Percentiles rank a stretch among this genome's conserved stretches.
Conservation (phyloP, 768 basidiomycete genomes). For the Hydnomerulius pinastri region DNA sequence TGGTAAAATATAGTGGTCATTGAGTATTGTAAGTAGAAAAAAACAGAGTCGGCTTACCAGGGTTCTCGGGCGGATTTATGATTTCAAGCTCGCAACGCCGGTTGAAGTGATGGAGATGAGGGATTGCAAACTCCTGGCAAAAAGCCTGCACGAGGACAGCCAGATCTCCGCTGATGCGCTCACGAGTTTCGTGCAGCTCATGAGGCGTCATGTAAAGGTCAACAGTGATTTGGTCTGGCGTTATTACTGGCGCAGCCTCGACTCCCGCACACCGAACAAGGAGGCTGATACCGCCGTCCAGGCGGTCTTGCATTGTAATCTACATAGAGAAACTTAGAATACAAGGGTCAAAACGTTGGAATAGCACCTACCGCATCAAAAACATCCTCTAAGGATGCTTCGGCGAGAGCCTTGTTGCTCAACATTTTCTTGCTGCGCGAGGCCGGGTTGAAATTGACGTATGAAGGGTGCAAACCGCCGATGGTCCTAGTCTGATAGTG, state of each 20-base stretch:
- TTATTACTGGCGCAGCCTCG: background rate
- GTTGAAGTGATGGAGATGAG: conserved; percentile 1
- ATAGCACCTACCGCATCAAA: conserved; percentile 5
- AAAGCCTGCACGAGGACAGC: conserved; percentile 6
- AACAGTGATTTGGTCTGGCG: background rate
- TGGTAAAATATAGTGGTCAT: too few species aligned
- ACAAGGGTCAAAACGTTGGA: background rate
- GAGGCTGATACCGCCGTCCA: conserved; percentile 6
- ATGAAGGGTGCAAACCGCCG: conserved; percentile 2
- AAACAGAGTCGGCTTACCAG: background rate
- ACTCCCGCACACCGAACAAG: conserved; percentile 5
- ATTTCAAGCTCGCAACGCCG: conserved; percentile 4
- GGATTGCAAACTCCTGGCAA: conserved; percentile 6
- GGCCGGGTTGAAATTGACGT: background rate
- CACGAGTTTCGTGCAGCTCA: background rate
- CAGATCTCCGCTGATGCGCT: background rate
- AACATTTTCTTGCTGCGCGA: too few species aligned
- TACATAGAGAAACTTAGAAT: background rate
- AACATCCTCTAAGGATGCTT: background rate
- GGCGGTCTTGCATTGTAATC: conserved; percentile 7
- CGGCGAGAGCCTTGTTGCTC: too few species aligned
- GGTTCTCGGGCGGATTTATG: background rate
- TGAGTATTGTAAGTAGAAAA: background rate
- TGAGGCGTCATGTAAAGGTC: too few species aligned
- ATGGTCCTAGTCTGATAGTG: conserved; percentile 1